Evolutionary conservation across 768 basidiomycete species (phyloP), one percentile per base, ranked within the genome.

Genomic region (Mycena amicta): DNA sequence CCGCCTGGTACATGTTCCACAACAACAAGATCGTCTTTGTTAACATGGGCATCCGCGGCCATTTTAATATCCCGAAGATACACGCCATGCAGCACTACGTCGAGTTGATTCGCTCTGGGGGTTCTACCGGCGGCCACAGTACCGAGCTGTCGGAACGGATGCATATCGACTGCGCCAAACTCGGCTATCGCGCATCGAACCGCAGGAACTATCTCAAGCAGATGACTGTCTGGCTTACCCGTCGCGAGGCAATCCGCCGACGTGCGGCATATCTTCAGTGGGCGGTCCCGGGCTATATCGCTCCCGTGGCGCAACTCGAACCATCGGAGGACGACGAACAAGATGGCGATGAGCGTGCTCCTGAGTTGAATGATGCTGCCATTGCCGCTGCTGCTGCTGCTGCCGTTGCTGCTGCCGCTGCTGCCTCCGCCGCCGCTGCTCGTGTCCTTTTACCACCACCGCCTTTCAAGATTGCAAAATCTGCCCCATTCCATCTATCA

Each of bases 171-270:
- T 37, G 33, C 33, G 33, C 33, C 18, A 37, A 37, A 37, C 33
- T 37, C 33, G 33, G 33, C 8, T 37, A 37, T 18, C 1, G 71
- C 71, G 0, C 37, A 75, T 2, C 74, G 75, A n/a, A 37, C 76
- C 3, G 55, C 71, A 0, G 18, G 33, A 18, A 37, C 33, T 37
- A 37, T 18, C 18, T 37, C 33, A 8, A 8, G 33, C 33, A 37
- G 33, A 37, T 37, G 33, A 37, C 33, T 18, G 18, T 8, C 8
- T 37, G 33, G 33, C 33, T 37, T 18, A 37, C 33, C 18, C 33
- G 33, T 8, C 33, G 33, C 8, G 33, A 37, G 18, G 33, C 33
- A 8, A 18, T 37, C 33, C 33, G 18, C 18, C 33, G 33, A 8
- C 18, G 8, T 37, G 33, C 33, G 33, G 33, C 33, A 37, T 37